Percentiles rank a stretch among this genome's conserved stretches.
Evolutionary conservation across 1,284 basidiomycete species (phyloP).

Genomic region (Cryptococcus hybrid): DNA sequence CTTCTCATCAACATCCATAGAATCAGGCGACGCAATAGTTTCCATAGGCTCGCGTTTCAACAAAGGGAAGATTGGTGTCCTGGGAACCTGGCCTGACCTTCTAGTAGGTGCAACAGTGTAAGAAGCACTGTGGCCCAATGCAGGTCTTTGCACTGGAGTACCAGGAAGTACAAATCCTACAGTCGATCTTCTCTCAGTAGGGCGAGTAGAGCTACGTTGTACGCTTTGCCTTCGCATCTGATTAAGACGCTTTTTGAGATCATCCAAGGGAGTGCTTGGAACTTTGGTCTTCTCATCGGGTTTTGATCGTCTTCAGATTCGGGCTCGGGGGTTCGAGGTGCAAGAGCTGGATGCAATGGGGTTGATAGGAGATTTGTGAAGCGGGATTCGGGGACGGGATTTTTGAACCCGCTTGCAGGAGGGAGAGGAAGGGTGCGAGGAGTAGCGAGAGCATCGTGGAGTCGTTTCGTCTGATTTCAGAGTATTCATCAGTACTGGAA

Average conservation of each 20-base stretch:
- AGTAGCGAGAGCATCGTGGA: conserved; percentile 32
- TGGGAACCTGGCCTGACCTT: conserved; percentile 5
- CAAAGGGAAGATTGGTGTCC: conserved; percentile 17
- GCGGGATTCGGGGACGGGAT: conserved; percentile 20
- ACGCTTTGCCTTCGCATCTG: conserved; percentile 24
- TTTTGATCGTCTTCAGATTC: conserved; percentile 2
- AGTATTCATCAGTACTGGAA: conserved; percentile 2
- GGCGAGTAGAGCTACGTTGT: conserved; percentile 7
- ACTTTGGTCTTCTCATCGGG: conserved; percentile 1
- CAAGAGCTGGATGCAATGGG: conserved; percentile 32
- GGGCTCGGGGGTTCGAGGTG: conserved; percentile 6
- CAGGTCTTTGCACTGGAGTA: conserved; percentile 23
- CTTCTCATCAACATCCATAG: neutral
- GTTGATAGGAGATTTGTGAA: conserved; percentile 16
- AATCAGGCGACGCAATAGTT: neutral
- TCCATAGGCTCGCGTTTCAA: conserved; percentile 2
- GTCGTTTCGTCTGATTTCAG: conserved; percentile 19
- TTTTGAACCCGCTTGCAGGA: conserved; percentile 30
- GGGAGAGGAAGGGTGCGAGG: conserved; percentile 37
- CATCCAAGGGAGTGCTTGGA: conserved; percentile 29
- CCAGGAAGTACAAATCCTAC: conserved; percentile 34
- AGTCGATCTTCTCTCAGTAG: conserved; percentile 25
- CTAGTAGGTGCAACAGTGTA: conserved; percentile 19
- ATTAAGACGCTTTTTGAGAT: conserved; percentile 30
- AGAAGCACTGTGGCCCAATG: conserved; percentile 5